These are phyloP conservation scores for Citrus sp. DNA, from an alignment of 345 rosid genomes.

Conservation along the genomic window DNA sequence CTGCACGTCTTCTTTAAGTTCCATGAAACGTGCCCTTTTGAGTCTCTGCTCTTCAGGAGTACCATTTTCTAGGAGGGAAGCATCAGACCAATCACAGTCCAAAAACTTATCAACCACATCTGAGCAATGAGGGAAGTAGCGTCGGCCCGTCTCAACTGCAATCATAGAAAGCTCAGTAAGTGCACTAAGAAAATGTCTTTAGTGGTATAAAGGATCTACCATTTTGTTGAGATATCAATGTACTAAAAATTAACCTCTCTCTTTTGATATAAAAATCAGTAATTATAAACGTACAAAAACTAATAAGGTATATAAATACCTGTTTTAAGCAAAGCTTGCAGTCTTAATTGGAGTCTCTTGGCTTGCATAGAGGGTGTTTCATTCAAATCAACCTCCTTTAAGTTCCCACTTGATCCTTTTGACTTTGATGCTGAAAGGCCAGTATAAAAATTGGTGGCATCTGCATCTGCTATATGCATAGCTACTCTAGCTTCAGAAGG, in stretches of 20 bases:
- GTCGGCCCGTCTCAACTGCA: slow-evolving; percentile 42
- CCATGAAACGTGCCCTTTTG: slow-evolving; percentile 38
- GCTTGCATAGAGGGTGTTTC: slow-evolving; percentile 25
- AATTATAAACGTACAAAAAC: background rate
- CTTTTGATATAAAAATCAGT: background rate
- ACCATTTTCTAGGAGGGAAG: slow-evolving; percentile 32
- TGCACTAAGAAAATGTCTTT: background rate
- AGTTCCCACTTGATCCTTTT: slow-evolving; percentile 16
- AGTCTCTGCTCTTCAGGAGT: slow-evolving; percentile 35
- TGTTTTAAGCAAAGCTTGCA: slow-evolving; percentile 35
- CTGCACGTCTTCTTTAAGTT: slow-evolving; percentile 40
- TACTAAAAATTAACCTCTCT: background rate
- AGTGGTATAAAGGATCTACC: background rate
- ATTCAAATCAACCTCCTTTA: slow-evolving; percentile 31
- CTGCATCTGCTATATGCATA: slow-evolving; percentile 41
- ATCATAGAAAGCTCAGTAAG: slow-evolving; percentile 9
- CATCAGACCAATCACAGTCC: slow-evolving; percentile 31
- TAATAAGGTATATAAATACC: slow-evolving; percentile 17
- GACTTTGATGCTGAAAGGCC: slow-evolving; percentile 12
- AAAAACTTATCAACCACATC: slow-evolving; percentile 36
- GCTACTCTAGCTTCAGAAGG: slow-evolving; percentile 49
- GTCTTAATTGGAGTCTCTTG: slow-evolving; percentile 20
- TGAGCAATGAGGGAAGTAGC: slow-evolving; percentile 42
- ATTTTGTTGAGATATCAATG: background rate
- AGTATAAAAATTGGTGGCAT: slow-evolving; percentile 15